phyloP scores from a whole-genome alignment of 2,329 filamentous ascomycete genomes.

The Cryphonectria nitschkei region DNA sequence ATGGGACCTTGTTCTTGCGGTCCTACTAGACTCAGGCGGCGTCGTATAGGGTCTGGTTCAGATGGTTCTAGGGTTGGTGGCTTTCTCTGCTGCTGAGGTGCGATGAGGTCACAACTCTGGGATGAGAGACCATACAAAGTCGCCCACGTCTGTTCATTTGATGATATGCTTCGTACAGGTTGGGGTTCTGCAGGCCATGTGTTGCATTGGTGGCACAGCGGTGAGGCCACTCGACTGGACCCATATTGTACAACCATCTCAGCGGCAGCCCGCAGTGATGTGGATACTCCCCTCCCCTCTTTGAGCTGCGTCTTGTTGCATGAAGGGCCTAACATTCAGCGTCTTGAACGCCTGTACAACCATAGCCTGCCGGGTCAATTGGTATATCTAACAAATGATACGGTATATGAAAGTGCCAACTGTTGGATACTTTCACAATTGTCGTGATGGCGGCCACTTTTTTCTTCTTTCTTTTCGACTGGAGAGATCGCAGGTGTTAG shows the following conservation, averaged over 20 bases:
- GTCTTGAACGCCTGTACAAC: too few relatives aligned
- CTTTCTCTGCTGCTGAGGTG: not conserved
- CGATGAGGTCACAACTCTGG: not conserved
- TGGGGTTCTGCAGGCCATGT: conserved; percentile 12
- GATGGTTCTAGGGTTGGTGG: not conserved
- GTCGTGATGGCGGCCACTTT: not conserved
- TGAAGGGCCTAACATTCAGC: too few relatives aligned
- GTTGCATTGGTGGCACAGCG: conserved; percentile 7
- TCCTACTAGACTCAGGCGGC: too few relatives aligned
- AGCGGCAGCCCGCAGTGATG: conserved; percentile 8
- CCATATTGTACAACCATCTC: conserved; percentile 11
- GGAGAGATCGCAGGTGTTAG: not conserved
- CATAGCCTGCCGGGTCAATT: not conserved
- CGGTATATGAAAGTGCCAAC: not conserved
- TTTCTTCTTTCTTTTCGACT: not conserved
- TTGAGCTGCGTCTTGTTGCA: not conserved
- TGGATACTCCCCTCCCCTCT: not conserved
- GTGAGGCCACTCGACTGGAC: conserved; percentile 12
- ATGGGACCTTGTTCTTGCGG: not conserved
- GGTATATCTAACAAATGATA: not conserved
- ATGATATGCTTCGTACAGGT: not conserved
- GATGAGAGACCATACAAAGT: too few relatives aligned
- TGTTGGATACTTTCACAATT: not conserved
- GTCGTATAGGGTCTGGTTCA: not conserved
- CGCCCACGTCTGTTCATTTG: not conserved